Conservation (phyloP, 768 basidiomycete species). For the Suillus tomentosus region DNA sequence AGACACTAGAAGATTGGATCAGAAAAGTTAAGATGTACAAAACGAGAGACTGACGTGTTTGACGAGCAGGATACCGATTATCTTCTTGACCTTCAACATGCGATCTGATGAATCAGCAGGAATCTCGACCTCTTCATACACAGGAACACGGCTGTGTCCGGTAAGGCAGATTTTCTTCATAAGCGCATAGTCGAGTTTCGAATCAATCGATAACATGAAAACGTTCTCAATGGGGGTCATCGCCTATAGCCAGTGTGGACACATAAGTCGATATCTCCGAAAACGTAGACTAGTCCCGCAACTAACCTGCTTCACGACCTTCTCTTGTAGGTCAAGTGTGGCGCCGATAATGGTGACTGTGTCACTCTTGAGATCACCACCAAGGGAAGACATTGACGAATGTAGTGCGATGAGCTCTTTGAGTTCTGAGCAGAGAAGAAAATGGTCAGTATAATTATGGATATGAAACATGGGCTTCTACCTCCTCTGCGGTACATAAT, state of each 20-base stretch:
- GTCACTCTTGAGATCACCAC: slow-evolving; percentile 84
- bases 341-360: slow-evolving; percentile 91
- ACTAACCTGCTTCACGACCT: slow-evolving; percentile 67
- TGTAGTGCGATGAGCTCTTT: slow-evolving; percentile 93
- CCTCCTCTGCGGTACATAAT: slow-evolving; percentile 85
- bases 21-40: background rate
- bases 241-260: slow-evolving; percentile 42
- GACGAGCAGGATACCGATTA: slow-evolving; percentile 83
- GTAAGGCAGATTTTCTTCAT: slow-evolving; percentile 75
- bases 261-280: background rate
- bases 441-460: background rate
- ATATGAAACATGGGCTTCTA: slow-evolving; percentile 15
- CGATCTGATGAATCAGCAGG: slow-evolving; percentile 39
- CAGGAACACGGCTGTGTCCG: slow-evolving; percentile 83
- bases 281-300: background rate
- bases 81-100: slow-evolving; percentile 70
- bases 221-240: slow-evolving; percentile 82
- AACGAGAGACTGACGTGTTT: slow-evolving; percentile 54
- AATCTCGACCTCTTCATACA: slow-evolving; percentile 76
- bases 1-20: slow-evolving; percentile 50
- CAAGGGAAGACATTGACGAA: slow-evolving; percentile 65
- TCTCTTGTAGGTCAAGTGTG: slow-evolving; percentile 86
- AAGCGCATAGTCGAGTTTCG: slow-evolving; percentile 78
- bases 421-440: slow-evolving; percentile 49
- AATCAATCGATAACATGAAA: slow-evolving; percentile 88